A percentile compares a stretch with the other conserved stretches of the same genome.
These are phyloP conservation scores for Cladosporium halotolerans DNA, from an alignment of 2,329 filamentous ascomycete species.

Conservation along the genomic window DNA sequence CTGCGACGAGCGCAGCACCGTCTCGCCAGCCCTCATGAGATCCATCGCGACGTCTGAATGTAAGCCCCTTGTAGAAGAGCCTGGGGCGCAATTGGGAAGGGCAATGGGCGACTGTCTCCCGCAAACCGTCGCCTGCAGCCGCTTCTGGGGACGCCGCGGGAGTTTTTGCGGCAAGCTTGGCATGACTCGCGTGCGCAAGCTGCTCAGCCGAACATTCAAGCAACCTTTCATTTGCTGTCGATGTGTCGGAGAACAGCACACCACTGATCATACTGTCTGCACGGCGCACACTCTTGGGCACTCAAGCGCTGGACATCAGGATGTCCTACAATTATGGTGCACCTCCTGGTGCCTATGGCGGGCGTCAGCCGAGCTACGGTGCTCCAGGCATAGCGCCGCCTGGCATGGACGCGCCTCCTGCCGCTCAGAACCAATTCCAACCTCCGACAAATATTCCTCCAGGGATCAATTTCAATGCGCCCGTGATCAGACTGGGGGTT, in stretches of 20 bases:
- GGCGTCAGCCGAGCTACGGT: slow-evolving; percentile 62
- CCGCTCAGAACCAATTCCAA: slow-evolving; percentile 72
- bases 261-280: too few species aligned
- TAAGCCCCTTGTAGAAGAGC: background rate
- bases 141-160: background rate
- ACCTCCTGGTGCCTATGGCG: slow-evolving; percentile 59
- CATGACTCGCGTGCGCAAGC: slow-evolving; percentile 4
- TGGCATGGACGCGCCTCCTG: slow-evolving; percentile 71
- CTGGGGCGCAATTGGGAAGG: background rate
- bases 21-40: slow-evolving; percentile 23
- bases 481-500: slow-evolving; percentile 88
- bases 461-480: slow-evolving; percentile 96
- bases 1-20: slow-evolving; percentile 25
- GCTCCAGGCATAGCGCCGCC: slow-evolving; percentile 67
- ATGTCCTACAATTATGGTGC: slow-evolving; percentile 33
- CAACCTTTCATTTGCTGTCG: slow-evolving; percentile 1
- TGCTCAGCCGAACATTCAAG: background rate
- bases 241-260: too few species aligned
- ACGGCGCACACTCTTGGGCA: background rate
- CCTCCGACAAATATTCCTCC: slow-evolving; percentile 70
- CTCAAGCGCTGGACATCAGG: background rate
- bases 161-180: slow-evolving; percentile 12
- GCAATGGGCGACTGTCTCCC: background rate
- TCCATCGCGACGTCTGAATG: slow-evolving; percentile 24
- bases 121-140: background rate